phyloP scores from a whole-genome alignment of 2,329 filamentous ascomycete genomes.

The Fusarium mangiferae region DNA sequence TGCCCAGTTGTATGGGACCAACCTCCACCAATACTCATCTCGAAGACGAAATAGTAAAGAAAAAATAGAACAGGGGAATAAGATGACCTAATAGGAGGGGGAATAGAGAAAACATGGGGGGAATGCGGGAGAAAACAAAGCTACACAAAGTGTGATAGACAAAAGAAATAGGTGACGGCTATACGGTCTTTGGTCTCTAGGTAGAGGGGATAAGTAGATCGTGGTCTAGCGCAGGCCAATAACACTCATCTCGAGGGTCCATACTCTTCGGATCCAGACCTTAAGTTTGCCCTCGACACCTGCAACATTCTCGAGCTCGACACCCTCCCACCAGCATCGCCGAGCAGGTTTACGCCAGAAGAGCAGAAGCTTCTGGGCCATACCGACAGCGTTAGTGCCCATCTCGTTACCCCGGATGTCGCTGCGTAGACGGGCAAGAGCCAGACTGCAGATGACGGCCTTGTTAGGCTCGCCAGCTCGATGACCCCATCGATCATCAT shows the following conservation, averaged over 20 bases:
- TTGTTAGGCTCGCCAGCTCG: slow-evolving; percentile 98
- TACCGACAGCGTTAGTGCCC: slow-evolving; percentile 85
- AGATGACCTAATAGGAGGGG: slow-evolving; percentile 22
- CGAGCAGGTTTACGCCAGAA: slow-evolving; percentile 98
- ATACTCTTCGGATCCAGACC: slow-evolving; percentile 97
- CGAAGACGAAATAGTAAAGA: slow-evolving; percentile 16
- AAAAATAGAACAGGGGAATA: slow-evolving; percentile 16
- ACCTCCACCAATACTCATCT: slow-evolving; percentile 30
- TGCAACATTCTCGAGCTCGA: slow-evolving; percentile 89
- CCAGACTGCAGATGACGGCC: slow-evolving; percentile 96
- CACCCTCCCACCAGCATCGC: slow-evolving; percentile 98
- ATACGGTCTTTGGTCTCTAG: slow-evolving; percentile 23
- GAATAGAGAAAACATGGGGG: slow-evolving; percentile 18
- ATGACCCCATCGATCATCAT: slow-evolving; percentile 95
- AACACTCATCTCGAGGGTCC: slow-evolving; percentile 98
- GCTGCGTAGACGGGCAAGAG: slow-evolving; percentile 89
- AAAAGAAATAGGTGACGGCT: slow-evolving; percentile 25
- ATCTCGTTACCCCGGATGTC: slow-evolving; percentile 85
- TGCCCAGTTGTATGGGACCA: slow-evolving; percentile 23
- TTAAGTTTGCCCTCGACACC: slow-evolving; percentile 93
- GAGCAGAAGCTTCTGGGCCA: slow-evolving; percentile 96
- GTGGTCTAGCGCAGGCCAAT: slow-evolving; percentile 76
- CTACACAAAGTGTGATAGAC: slow-evolving; percentile 31
- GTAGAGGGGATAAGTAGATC: neutral
- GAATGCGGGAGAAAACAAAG: slow-evolving; percentile 21